Evolutionary conservation across 306 rosid species (phyloP).

Genomic region (Trichosanthes truncata): DNA sequence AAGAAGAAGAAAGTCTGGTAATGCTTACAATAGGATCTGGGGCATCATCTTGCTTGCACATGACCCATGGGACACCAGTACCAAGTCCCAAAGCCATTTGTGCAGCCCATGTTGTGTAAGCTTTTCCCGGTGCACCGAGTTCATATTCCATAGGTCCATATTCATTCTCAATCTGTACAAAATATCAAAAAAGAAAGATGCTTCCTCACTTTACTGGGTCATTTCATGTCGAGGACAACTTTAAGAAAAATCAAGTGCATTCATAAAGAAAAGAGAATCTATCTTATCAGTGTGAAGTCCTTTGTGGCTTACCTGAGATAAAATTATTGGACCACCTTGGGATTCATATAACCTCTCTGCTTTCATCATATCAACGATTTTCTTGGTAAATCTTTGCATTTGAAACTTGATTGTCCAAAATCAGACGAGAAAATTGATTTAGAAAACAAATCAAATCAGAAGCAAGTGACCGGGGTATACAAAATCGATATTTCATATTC

Average conservation of each 20-base stretch:
- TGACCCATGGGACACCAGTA: conserved; percentile 99
- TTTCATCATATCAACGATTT: conserved; percentile 94
- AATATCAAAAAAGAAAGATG: conserved; percentile 15
- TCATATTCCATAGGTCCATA: conserved; percentile 91
- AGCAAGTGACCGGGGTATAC: neutral
- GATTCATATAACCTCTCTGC: conserved; percentile 75
- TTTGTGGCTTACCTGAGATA: conserved; percentile 65
- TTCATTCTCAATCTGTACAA: conserved; percentile 86
- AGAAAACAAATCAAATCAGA: neutral
- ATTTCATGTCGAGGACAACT: neutral
- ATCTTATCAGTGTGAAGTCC: neutral
- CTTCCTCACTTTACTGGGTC: neutral
- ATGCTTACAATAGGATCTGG: conserved; percentile 92
- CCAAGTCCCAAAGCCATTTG: conserved; percentile 78
- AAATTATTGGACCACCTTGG: conserved; percentile 92
- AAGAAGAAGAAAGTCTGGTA: conserved; percentile 6
- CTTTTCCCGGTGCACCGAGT: conserved; percentile 73
- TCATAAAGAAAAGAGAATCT: neutral
- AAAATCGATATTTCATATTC: neutral
- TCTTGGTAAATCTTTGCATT: conserved; percentile 74
- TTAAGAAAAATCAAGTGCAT: neutral
- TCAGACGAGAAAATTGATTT: conserved; percentile 12
- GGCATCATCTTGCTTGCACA: conserved; percentile 99
- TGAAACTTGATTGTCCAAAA: conserved; percentile 39
- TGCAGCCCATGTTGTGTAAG: conserved; percentile 87